Base-by-base conservation (phyloP, 1,139 yeast species). In the Magnusiomyces sp. region DNA sequence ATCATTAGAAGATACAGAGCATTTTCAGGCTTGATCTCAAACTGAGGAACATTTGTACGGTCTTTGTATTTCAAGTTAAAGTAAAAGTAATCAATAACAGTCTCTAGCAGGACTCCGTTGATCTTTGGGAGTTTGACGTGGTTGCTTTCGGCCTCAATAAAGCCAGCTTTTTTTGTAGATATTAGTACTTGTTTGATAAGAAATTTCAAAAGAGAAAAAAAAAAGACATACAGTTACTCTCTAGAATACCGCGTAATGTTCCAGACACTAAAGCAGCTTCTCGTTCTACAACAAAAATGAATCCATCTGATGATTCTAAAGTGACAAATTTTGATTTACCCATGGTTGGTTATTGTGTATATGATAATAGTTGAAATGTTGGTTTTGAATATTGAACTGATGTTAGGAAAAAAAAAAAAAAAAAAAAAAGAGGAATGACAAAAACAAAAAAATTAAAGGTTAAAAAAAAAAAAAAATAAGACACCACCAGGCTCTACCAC, bases 1-100 rank as follows among this genome's bases (percentile, higher is more conserved):
- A 95, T 95, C 39, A 92, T 94, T 46, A 92, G 69, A 58, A 92
- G 70, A 62, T 92, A 97, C 57, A 92, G 71, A 0, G 97, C 96
- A 76, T 90, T 78, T 59, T 88, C 97, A 0, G 97, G 92, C 0
- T 97, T 97, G 1, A 92, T 80, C 45, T 84, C 83, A 65, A 92
- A 92, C 54, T 86, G 94, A 0, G 95, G 95, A 10, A 86, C 79
- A 47, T 76, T 79, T 0, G 76, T 79, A 41, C 71, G 72, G 52
- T 81, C 85, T 56, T 73, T 77, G 62, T 85, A 86, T 60, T 85
- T 83, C 57, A 74, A 68, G 59, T 86, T 80, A 63, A 87, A 90
- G 63, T 86, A 82, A 40, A 92, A 68, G 61, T 92, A 92, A 58
- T 92, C 97, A 44, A 88, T 85, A 19, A 90, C 82, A 62, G 89